phyloP scores from a whole-genome alignment of 345 rosid genomes.

The Xanthoceras sorbifolium region DNA sequence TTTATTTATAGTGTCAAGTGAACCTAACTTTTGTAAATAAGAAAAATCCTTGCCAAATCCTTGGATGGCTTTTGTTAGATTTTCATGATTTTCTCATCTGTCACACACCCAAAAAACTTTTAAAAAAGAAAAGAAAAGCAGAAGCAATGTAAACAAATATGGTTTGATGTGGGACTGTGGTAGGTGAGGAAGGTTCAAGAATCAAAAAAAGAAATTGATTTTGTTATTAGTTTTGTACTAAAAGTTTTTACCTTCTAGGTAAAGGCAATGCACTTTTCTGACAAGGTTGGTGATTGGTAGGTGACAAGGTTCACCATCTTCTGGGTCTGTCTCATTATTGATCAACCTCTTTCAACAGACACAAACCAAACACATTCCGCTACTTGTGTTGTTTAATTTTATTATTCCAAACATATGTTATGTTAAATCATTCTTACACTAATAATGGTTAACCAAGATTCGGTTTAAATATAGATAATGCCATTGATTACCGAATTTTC shows the following conservation, averaged over 20 bases:
- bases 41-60: no score
- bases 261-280: constrained; percentile 24
- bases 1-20: no score
- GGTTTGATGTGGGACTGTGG: neutral
- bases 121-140: no score
- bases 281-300: constrained; percentile 23
- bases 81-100: neutral
- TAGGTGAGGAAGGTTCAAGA: constrained; percentile 15
- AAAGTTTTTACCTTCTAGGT: neutral
- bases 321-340: neutral
- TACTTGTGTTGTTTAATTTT: neutral
- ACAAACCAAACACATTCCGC: neutral
- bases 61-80: no score
- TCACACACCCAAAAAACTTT: no score
- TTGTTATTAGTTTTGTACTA: no score
- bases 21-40: no score
- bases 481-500: no score
- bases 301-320: constrained; percentile 19
- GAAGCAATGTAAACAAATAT: neutral
- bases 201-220: neutral
- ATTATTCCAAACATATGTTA: neutral
- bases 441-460: no score
- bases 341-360: neutral
- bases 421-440: neutral
- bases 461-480: no score